Evolutionary conservation across 441 rosid species (phyloP).

Genomic region (Pelargonium australe): DNA sequence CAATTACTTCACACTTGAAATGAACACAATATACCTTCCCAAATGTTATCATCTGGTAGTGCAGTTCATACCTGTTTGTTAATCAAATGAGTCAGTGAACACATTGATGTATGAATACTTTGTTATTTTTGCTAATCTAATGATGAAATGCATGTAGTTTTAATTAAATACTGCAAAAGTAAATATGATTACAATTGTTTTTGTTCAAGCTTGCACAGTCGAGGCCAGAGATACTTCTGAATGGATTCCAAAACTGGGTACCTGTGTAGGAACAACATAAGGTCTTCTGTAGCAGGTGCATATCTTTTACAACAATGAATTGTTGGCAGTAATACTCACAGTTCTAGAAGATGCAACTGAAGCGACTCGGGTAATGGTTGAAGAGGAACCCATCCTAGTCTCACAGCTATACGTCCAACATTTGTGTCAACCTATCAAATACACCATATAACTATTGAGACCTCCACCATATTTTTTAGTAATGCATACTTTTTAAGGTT

Average conservation of each 20-base stretch:
- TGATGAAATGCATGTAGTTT: background rate
- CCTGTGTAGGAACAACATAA: constrained; percentile 32
- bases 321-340: constrained; percentile 43
- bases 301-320: constrained; percentile 12
- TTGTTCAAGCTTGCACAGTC: constrained; percentile 96
- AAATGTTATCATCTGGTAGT: constrained; percentile 95
- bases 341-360: constrained; percentile 86
- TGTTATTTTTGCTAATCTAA: constrained; percentile 14
- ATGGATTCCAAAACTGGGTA: constrained; percentile 88
- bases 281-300: constrained; percentile 17
- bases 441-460: constrained; percentile 17
- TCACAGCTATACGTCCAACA: constrained; percentile 95
- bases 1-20: constrained; percentile 10
- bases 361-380: constrained; percentile 93
- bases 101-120: constrained; percentile 7
- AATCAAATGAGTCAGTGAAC: constrained; percentile 16
- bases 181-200: constrained; percentile 52
- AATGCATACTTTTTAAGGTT: constrained; percentile 17
- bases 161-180: constrained; percentile 16
- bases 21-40: constrained; percentile 64
- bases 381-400: constrained; percentile 98
- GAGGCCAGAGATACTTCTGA: constrained; percentile 96
- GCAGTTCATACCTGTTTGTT: constrained; percentile 76
- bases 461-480: constrained; percentile 13
- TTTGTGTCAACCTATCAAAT: constrained; percentile 85